phyloP scores from a whole-genome alignment of 169 alveolate species.

The Plasmodium adleri region DNA sequence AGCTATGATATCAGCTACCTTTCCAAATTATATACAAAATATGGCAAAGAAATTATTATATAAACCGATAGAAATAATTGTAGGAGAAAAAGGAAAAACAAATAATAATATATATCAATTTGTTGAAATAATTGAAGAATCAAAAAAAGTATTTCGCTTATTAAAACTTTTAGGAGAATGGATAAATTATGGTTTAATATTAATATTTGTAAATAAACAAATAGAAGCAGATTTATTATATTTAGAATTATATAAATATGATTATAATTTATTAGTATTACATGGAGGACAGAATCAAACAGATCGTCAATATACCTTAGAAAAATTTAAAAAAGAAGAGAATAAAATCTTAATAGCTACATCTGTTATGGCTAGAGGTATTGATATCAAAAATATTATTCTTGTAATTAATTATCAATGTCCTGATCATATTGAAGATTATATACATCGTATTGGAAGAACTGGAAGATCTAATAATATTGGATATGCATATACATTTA shows the following conservation, averaged over 20 bases:
- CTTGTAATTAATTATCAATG: constrained; percentile 97
- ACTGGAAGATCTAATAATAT: constrained; percentile 99
- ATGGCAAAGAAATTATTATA: constrained; percentile 95
- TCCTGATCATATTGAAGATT: constrained; percentile 99
- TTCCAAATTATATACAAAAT: constrained; percentile 96
- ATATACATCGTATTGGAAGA: constrained; percentile 99
- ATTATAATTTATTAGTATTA: constrained; percentile 93
- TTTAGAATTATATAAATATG: constrained; percentile 86
- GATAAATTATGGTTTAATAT: constrained; percentile 95
- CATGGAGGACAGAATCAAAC: constrained; percentile 99
- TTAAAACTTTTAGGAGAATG: constrained; percentile 97
- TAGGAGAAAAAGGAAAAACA: constrained; percentile 93
- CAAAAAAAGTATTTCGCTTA: constrained; percentile 91
- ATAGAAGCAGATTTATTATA: constrained; percentile 97
- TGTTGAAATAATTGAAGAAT: constrained; percentile 93
- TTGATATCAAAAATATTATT: constrained; percentile 95
- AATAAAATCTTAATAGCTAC: constrained; percentile 97
- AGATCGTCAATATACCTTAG: constrained; percentile 96
- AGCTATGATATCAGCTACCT: constrained; percentile 99
- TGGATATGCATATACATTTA: constrained; percentile 98
- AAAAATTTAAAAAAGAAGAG: constrained; percentile 91
- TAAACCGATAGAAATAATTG: constrained; percentile 97
- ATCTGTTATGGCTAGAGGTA: constrained; percentile 98
- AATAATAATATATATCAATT: constrained; percentile 94
- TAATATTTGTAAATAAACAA: constrained; percentile 97